Conservation (phyloP, 176 grass and related monocot species). For the Typha latifolia region DNA sequence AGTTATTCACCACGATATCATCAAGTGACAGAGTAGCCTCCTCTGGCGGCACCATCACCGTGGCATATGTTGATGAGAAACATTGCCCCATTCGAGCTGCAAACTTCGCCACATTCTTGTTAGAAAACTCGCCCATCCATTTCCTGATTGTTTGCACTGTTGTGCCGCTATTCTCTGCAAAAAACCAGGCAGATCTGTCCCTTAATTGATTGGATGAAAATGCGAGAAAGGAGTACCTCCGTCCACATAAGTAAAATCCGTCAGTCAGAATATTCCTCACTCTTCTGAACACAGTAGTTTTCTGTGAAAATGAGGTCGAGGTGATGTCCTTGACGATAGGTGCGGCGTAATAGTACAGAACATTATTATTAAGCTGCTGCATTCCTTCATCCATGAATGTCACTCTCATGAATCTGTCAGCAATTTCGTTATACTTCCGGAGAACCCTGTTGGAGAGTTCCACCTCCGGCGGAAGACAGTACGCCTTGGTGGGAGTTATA, state of each 20-base stretch:
- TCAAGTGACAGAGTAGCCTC: constrained; percentile 33
- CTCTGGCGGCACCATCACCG: constrained; percentile 35
- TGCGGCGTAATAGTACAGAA: constrained; percentile 49
- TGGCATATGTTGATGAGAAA: constrained; percentile 92
- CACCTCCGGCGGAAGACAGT: constrained; percentile 61
- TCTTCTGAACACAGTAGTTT: constrained; percentile 62
- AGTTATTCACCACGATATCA: constrained; percentile 46
- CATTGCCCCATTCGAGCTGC: constrained; percentile 83
- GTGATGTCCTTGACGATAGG: constrained; percentile 62
- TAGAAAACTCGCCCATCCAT: constrained; percentile 78
- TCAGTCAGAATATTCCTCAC: constrained; percentile 40
- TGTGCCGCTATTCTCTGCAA: constrained; percentile 56
- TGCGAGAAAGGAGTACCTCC: constrained; percentile 76
- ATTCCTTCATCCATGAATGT: constrained; percentile 84
- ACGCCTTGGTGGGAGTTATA: constrained; percentile 71
- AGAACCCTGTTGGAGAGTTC: constrained; percentile 75
- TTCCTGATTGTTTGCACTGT: constrained; percentile 33
- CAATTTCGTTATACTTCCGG: constrained; percentile 44
- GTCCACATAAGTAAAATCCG: constrained; percentile 68
- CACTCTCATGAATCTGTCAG: constrained; percentile 79
- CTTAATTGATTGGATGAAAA: constrained; percentile 82
- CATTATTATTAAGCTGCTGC: constrained; percentile 51
- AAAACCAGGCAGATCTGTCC: constrained; percentile 86
- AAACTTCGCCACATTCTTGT: constrained; percentile 66
- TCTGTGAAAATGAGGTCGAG: constrained; percentile 47